Evolutionary conservation across 768 basidiomycete species (phyloP).

Genomic region (Boletus rufocinnamomeus): DNA sequence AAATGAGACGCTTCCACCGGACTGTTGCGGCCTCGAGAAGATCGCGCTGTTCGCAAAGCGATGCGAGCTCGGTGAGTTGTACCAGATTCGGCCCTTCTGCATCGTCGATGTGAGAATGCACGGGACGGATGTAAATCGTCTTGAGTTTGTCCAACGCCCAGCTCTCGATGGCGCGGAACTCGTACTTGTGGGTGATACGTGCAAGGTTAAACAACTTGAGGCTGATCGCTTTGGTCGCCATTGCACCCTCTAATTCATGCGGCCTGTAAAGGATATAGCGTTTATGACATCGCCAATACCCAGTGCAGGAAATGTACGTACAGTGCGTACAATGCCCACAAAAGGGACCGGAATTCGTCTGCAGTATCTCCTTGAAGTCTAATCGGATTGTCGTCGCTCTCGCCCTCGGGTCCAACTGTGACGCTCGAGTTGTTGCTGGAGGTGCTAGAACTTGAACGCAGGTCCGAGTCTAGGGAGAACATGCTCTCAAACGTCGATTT

Average conservation of each 20-base stretch:
- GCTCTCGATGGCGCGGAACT: constrained; percentile 45
- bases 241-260: constrained; percentile 47
- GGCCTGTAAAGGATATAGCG: constrained; percentile 34
- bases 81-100: constrained; percentile 42
- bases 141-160: constrained; percentile 49
- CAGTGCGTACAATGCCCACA: constrained; percentile 56
- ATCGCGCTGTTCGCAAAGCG: constrained; percentile 48
- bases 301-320: constrained; percentile 35
- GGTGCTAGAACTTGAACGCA: constrained; percentile 32
- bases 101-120: constrained; percentile 33
- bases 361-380: constrained; percentile 47
- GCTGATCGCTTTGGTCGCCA: constrained; percentile 44
- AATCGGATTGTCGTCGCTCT: constrained; percentile 52
- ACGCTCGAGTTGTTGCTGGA: constrained; percentile 24
- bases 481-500: constrained; percentile 49
- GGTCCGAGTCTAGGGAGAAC: constrained; percentile 44
- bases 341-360: constrained; percentile 52
- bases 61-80: constrained; percentile 53
- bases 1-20: constrained; percentile 51
- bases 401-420: constrained; percentile 44
- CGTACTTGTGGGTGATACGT: constrained; percentile 51
- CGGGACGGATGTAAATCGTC: constrained; percentile 36
- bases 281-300: constrained; percentile 2
- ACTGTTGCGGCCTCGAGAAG: constrained; percentile 44
- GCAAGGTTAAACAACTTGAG: constrained; percentile 49